These are phyloP conservation scores for Syzygium aromaticum DNA, from an alignment of 345 rosid genomes.

Conservation along the genomic window DNA sequence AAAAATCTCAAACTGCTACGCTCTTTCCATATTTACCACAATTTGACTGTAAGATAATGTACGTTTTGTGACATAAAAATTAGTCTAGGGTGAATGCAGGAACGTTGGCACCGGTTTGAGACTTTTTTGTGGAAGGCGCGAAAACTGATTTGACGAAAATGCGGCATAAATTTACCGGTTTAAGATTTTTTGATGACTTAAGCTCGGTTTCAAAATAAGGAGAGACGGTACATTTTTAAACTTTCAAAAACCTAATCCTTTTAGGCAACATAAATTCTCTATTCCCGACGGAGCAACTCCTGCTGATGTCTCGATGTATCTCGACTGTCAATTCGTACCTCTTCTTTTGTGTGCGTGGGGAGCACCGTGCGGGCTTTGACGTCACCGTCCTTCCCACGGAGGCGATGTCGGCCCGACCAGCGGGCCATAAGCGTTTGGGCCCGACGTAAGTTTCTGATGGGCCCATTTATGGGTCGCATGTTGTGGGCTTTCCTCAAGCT, in stretches of 20 bases:
- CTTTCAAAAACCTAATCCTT: no score
- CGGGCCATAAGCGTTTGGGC: neutral
- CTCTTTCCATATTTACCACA: neutral
- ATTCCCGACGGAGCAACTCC: no score
- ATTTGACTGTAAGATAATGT: neutral
- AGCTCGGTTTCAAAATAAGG: neutral
- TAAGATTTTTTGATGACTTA: neutral
- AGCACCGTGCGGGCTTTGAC: neutral
- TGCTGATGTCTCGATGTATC: neutral
- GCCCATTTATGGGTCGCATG: neutral
- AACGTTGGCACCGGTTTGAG: no score
- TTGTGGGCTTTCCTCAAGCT: neutral
- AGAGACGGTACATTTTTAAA: neutral
- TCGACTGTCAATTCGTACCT: neutral
- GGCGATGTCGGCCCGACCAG: neutral
- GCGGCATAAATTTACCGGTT: neutral
- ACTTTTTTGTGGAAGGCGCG: rapidly evolving
- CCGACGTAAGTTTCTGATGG: neutral
- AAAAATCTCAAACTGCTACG: neutral
- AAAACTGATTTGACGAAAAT: neutral
- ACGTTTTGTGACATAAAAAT: neutral
- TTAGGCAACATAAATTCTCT: no score
- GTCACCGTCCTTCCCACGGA: neutral
- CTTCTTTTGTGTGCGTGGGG: neutral
- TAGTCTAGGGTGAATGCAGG: neutral